Conservation (phyloP, 2,329 filamentous ascomycete genomes). For the Orbilia javanica region DNA sequence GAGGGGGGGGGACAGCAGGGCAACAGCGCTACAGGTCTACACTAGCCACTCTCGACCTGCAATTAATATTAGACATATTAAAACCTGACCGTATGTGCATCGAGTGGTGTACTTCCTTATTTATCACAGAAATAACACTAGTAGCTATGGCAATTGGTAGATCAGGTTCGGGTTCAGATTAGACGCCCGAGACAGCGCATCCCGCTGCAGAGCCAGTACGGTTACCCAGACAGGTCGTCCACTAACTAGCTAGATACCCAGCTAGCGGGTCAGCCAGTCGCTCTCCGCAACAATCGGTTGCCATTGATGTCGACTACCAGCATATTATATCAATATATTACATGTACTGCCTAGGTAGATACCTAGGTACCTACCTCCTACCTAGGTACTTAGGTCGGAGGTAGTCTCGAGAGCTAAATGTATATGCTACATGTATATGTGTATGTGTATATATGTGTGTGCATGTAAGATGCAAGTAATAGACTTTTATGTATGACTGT, state of each 20-base stretch:
- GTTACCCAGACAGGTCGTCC: background rate
- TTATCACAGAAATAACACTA: background rate
- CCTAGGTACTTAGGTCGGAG: too few relatives aligned
- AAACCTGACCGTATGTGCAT: background rate
- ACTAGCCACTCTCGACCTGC: background rate
- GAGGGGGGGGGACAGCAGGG: background rate
- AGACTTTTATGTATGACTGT: background rate
- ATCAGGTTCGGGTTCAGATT: background rate
- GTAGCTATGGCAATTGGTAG: background rate
- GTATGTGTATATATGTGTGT: too few relatives aligned
- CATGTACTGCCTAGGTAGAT: too few relatives aligned
- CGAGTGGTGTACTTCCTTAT: too few relatives aligned
- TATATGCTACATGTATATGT: too few relatives aligned
- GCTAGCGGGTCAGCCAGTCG: too few relatives aligned
- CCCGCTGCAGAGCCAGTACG: background rate
- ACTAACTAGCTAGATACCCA: too few relatives aligned
- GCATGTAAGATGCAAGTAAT: background rate
- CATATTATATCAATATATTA: too few relatives aligned
- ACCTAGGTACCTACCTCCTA: too few relatives aligned
- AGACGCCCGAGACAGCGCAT: background rate
- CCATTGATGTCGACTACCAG: too few relatives aligned
- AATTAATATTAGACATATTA: background rate
- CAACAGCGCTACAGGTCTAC: background rate
- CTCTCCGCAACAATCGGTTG: background rate
- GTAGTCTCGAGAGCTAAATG: too few relatives aligned